phyloP scores from a whole-genome alignment of 176 grass and related monocot species.

The Carex pumila region DNA sequence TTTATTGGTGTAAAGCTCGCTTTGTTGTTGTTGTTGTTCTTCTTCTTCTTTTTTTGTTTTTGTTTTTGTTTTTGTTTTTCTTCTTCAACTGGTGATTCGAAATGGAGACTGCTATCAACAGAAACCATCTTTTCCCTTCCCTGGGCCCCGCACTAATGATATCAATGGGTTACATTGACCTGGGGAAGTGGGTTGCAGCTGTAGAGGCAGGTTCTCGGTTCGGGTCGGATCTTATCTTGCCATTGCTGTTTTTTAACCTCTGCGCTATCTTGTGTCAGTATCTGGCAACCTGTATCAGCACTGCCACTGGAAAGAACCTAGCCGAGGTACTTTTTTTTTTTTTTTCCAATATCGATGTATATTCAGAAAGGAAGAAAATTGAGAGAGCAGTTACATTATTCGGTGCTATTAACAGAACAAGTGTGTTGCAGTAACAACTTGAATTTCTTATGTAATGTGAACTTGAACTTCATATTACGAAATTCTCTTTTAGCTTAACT shows the following conservation, averaged over 20 bases:
- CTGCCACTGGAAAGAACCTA: slow-evolving; percentile 66
- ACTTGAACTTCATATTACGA: neutral
- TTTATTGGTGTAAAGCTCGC: neutral
- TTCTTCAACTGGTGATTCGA: neutral
- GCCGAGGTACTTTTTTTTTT: slow-evolving; percentile 41
- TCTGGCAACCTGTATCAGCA: slow-evolving; percentile 70
- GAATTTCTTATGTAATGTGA: neutral
- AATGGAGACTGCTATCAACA: neutral
- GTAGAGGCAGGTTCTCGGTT: slow-evolving; percentile 70
- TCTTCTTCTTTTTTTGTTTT: neutral
- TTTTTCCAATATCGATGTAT: neutral
- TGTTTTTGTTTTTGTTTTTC: neutral
- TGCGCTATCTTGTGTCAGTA: slow-evolving; percentile 84
- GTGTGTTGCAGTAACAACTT: neutral
- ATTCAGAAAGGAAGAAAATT: neutral
- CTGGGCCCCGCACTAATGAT: slow-evolving; percentile 73
- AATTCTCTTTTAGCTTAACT: neutral
- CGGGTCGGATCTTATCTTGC: slow-evolving; percentile 62
- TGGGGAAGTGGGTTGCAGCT: slow-evolving; percentile 73
- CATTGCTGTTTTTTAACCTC: slow-evolving; percentile 76
- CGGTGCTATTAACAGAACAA: neutral
- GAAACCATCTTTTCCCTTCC: slow-evolving; percentile 41
- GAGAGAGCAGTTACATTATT: neutral
- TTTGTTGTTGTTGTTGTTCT: neutral
- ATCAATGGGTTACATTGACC: slow-evolving; percentile 87